These are phyloP conservation scores for Hypoxylon rickii DNA, from an alignment of 495 filamentous ascomycete genomes.

Conservation along the genomic window DNA sequence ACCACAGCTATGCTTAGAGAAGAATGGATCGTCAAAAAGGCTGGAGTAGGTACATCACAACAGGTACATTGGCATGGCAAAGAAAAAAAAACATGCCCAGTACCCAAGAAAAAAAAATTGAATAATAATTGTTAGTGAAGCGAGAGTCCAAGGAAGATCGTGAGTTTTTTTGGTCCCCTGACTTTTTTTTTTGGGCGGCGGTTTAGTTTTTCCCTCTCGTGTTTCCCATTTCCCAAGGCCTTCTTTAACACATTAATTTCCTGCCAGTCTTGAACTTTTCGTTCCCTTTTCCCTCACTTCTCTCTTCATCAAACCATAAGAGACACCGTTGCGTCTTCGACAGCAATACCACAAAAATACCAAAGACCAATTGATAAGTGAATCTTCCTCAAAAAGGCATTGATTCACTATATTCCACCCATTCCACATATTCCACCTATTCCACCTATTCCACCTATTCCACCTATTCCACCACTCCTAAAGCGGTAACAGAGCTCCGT, in stretches of 20 bases:
- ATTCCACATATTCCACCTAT: not conserved
- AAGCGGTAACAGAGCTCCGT: constrained; percentile 30
- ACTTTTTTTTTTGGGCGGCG: constrained; percentile 26
- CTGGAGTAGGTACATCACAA: no score
- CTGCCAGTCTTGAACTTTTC: constrained; percentile 9
- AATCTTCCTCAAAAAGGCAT: constrained; percentile 3
- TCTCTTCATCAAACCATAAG: not conserved
- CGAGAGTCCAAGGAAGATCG: constrained; percentile 34
- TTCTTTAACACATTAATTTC: constrained; percentile 16
- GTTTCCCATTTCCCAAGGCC: constrained; percentile 24
- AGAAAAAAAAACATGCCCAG: no score
- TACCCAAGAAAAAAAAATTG: not conserved
- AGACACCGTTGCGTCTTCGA: no score
- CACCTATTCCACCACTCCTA: constrained; percentile 4
- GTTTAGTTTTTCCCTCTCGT: constrained; percentile 37
- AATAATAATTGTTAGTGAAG: constrained; percentile 31
- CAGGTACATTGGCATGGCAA: no score
- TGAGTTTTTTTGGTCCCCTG: constrained; percentile 41
- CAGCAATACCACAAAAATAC: no score
- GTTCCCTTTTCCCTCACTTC: constrained; percentile 8
- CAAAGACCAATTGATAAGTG: constrained; percentile 5
- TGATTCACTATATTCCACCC: constrained; percentile 3
- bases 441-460: not conserved
- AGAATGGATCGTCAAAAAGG: constrained; percentile 27
- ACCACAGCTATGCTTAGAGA: not conserved